phyloP scores from a whole-genome alignment of 1,139 yeast species.

The Nakaseomyces bracarensis region DNA sequence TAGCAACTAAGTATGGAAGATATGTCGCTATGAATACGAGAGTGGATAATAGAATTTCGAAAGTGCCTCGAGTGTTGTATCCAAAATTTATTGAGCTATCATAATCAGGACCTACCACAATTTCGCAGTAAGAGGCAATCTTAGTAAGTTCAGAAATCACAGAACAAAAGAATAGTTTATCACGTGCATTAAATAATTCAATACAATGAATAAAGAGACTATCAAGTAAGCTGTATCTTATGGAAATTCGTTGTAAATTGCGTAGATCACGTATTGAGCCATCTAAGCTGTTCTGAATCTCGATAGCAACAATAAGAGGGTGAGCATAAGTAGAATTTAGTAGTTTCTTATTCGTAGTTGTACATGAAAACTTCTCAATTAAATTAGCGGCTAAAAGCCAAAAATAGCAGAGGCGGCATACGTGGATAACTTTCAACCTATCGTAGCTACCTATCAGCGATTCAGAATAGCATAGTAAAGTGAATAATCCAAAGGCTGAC shows the following conservation, averaged over 20 bases:
- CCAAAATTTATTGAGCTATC: background rate
- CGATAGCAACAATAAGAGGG: background rate
- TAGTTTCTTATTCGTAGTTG: constrained; percentile 1
- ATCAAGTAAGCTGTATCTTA: background rate
- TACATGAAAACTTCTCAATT: background rate
- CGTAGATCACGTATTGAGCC: background rate
- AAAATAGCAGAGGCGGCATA: background rate
- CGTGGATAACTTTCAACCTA: background rate
- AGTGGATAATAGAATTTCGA: background rate
- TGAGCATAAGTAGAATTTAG: background rate
- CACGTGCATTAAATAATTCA: background rate
- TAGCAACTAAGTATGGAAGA: constrained; percentile 1
- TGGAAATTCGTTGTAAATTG: background rate
- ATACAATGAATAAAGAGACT: background rate
- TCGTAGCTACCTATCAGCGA: background rate
- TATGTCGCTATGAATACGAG: constrained; percentile 1
- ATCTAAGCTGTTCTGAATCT: background rate
- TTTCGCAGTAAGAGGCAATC: background rate
- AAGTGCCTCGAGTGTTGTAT: background rate
- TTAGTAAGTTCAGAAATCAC: background rate
- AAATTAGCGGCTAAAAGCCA: background rate
- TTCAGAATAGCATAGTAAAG: background rate
- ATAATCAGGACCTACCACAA: background rate
- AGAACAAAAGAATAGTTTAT: background rate
- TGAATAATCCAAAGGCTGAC: background rate